Conservation (phyloP, 306 rosid species). For the Rosa rugosa region DNA sequence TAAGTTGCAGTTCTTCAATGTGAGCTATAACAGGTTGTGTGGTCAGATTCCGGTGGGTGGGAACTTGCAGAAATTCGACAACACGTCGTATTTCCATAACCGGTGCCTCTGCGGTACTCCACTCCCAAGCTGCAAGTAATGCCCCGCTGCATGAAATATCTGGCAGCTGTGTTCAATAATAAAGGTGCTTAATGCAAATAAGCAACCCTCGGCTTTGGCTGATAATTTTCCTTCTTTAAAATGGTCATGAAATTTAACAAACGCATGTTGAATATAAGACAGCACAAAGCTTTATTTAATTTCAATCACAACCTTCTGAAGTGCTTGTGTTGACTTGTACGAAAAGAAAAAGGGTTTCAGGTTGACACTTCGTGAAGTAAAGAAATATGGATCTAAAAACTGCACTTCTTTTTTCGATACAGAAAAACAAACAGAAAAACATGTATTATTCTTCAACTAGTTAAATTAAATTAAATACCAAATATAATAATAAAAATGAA, state of each 20-base stretch:
- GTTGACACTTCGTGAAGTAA: background rate
- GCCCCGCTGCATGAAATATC: background rate
- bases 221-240: background rate
- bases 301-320: background rate
- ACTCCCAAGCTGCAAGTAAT: constrained; percentile 43
- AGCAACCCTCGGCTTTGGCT: background rate
- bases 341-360: background rate
- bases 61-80: constrained; percentile 50
- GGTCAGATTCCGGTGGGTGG: constrained; percentile 72
- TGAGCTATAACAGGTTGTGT: constrained; percentile 66
- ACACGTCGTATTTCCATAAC: constrained; percentile 46
- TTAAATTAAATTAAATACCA: background rate
- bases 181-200: background rate
- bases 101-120: constrained; percentile 68
- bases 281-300: background rate
- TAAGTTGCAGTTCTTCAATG: constrained; percentile 45
- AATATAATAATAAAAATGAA: background rate
- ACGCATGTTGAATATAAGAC: background rate
- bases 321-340: background rate
- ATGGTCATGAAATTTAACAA: background rate
- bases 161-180: background rate
- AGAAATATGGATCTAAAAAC: background rate
- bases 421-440: background rate
- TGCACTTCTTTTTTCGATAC: too few species aligned
- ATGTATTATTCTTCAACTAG: background rate